Conservation (phyloP, 2,329 filamentous ascomycete species). For the Ceratocystis colombiana region DNA sequence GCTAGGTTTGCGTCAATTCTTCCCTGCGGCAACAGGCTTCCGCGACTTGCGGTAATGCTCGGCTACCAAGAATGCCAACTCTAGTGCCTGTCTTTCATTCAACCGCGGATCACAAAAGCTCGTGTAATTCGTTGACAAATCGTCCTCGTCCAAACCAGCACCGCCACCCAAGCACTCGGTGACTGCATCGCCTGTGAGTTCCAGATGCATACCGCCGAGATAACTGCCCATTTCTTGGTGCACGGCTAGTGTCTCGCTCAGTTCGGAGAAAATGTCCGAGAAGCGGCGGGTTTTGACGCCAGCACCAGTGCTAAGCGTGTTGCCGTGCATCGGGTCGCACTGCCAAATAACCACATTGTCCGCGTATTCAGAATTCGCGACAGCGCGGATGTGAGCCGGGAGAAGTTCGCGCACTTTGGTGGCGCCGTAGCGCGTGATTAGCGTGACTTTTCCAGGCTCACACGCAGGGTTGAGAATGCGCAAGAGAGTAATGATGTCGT, state of each 20-base stretch:
- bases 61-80: constrained; percentile 86
- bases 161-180: constrained; percentile 93
- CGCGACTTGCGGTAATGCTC: constrained; percentile 53
- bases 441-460: constrained; percentile 84
- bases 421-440: constrained; percentile 92
- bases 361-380: constrained; percentile 63
- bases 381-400: constrained; percentile 76
- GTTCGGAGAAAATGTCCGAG: constrained; percentile 76
- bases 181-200: constrained; percentile 89
- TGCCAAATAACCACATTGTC: constrained; percentile 71
- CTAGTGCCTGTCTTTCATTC: constrained; percentile 95
- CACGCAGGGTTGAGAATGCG: constrained; percentile 72
- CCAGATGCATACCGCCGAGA: constrained; percentile 86
- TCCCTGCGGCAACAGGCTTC: constrained; percentile 13
- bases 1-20: neutral
- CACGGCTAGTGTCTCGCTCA: constrained; percentile 71
- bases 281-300: constrained; percentile 92
- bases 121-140: constrained; percentile 82
- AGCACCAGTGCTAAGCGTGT: constrained; percentile 55
- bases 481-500: constrained; percentile 69
- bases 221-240: constrained; percentile 77
- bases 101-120: constrained; percentile 91
- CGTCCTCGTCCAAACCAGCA: constrained; percentile 75
- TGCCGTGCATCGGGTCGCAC: constrained; percentile 97
- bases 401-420: constrained; percentile 64